Conservation (phyloP, 306 rosid species). For the Citrullus mucosospermus region DNA sequence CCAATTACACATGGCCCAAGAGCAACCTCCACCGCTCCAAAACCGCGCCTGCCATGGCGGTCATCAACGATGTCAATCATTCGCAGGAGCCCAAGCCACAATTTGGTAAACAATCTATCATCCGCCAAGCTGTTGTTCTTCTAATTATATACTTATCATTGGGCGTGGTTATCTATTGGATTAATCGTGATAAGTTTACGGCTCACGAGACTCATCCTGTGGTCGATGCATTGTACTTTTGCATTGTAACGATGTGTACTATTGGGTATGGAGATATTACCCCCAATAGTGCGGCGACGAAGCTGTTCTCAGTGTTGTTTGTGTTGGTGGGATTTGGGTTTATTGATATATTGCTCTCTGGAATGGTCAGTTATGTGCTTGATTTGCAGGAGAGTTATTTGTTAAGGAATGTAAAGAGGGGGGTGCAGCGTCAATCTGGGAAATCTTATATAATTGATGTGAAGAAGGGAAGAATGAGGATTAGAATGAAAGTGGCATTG, state of each 20-base stretch:
- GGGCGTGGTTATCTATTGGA: conserved; percentile 72
- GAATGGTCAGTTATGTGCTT: conserved; percentile 86
- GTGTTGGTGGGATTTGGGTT: conserved; percentile 93
- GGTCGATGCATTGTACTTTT: conserved; percentile 83
- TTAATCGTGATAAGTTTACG: conserved; percentile 42
- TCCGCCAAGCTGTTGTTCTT: conserved; percentile 53
- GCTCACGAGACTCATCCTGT: conserved; percentile 63
- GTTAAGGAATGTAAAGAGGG: conserved; percentile 41
- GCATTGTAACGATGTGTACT: conserved; percentile 95
- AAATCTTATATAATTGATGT: conserved; percentile 65
- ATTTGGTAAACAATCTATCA: conserved; percentile 34
- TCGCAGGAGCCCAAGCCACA: conserved; percentile 37
- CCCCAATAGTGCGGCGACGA: conserved; percentile 57
- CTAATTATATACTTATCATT: conserved; percentile 47
- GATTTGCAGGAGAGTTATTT: conserved; percentile 84
- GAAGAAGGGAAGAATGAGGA: conserved; percentile 98
- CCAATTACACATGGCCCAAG: conserved; percentile 37
- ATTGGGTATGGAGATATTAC: conserved; percentile 94
- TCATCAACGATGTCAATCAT: conserved; percentile 31
- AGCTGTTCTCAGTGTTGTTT: conserved; percentile 67
- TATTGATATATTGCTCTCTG: conserved; percentile 71
- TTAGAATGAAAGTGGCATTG: conserved; percentile 88
- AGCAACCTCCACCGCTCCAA: conserved; percentile 71
- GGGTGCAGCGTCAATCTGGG: conserved; percentile 31
- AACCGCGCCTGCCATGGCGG: conserved; percentile 93